Percentiles rank a stretch among this genome's conserved stretches.
phyloP scores from a whole-genome alignment of 1,284 basidiomycete species.

The Amylostereum areolatum region DNA sequence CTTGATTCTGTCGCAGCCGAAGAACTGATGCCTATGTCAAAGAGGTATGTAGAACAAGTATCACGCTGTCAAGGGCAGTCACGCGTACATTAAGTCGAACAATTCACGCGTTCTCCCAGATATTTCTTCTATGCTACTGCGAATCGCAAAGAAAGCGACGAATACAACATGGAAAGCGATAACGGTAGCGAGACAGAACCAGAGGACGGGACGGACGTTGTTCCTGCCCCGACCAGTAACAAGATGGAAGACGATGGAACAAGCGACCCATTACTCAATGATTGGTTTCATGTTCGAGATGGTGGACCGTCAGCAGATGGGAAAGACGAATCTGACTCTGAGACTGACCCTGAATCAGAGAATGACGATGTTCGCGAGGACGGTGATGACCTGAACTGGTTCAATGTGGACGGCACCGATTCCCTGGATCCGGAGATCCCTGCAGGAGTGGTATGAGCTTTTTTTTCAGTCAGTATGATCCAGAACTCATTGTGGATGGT shows the following conservation, averaged over 20 bases:
- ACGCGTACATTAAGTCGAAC: no score
- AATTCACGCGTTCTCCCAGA: slow-evolving; percentile 25
- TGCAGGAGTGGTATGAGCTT: slow-evolving; percentile 4
- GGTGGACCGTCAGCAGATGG: slow-evolving; percentile 15
- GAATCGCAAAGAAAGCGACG: slow-evolving; percentile 25
- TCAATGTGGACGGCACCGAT: slow-evolving; percentile 12
- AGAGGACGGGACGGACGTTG: slow-evolving; percentile 34
- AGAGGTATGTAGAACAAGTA: slow-evolving; percentile 43
- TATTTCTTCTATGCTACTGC: slow-evolving; percentile 71
- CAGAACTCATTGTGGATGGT: no score
- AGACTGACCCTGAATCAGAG: slow-evolving; percentile 56
- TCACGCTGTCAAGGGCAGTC: not conserved
- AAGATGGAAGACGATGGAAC: slow-evolving; percentile 21
- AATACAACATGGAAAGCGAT: slow-evolving; percentile 25
- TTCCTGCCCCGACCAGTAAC: slow-evolving; percentile 1
- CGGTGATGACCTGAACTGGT: slow-evolving; percentile 30
- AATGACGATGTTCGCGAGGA: slow-evolving; percentile 48
- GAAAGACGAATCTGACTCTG: slow-evolving; percentile 50
- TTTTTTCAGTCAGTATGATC: no score
- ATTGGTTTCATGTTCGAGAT: slow-evolving; percentile 57
- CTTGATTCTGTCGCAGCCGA: slow-evolving; percentile 64
- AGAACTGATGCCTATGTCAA: slow-evolving; percentile 51
- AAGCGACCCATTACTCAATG: slow-evolving; percentile 36
- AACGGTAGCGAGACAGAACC: slow-evolving; percentile 26
- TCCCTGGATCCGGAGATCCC: not conserved